Evolutionary conservation across 768 basidiomycete species (phyloP), one percentile per base, ranked within the genome.

Genomic region (Termitomyces sp.): DNA sequence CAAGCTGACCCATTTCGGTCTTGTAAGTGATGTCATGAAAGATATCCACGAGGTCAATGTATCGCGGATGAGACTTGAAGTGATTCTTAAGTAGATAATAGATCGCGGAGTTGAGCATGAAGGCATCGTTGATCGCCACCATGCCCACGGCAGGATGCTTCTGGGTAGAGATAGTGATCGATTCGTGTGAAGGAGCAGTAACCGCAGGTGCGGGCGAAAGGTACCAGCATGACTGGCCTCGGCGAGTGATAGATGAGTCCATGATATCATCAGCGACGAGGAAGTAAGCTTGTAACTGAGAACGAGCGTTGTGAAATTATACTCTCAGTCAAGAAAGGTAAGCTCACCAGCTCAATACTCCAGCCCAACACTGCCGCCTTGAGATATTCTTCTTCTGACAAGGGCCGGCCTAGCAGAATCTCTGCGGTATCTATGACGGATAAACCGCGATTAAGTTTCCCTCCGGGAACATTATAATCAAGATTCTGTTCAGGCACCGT

Each of bases 261-360:
- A 99, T 99, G 66, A 98, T 94, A 71, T 98, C 96, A 72, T 99
- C 93, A 4, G 92, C 82, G 55, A 97, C 93, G 55, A 98, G 84
- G 86, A 98, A 98, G 74, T 88, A 97, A 0, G 94, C 94, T 86
- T 98, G 96, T 8, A 99, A 83, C 93, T 96, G 65, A 53, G 35
- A 14, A 45, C 53, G 32, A 41, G 17, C 32, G 50, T 25, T 44
- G 25, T 30, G 32, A 27, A 47, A 34, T 30, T 28, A 27, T 43
- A 5, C 41, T 54, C 3, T 12, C 5, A n/a, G 37, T 35, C 28
- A 8, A 21, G 11, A 27, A 42, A 30, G 9, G n/a, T 25, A 8
- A 12, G 19, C 91, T 63, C 60, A 95, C 95, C 59, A 98, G 78
- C 73, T 98, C 96, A 63, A 99, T 85, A 70, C 90, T 88, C 96